Evolutionary conservation across 2,329 filamentous ascomycete genomes (phyloP), one percentile per base, ranked within the genome.

Genomic region (Cucurbitaria berberidis): DNA sequence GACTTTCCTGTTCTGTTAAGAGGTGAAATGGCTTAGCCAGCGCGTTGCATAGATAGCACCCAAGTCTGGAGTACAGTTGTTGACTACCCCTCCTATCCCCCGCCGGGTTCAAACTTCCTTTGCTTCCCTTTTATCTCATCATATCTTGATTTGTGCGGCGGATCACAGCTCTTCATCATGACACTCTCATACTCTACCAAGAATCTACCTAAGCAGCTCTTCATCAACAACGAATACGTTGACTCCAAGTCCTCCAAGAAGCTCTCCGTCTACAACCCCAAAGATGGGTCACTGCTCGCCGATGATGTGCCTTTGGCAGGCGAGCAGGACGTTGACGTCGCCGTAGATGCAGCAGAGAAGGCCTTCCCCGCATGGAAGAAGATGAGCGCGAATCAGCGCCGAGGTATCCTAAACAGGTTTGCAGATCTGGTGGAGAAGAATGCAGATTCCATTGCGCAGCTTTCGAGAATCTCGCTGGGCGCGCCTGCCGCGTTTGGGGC

Each of bases 201-300:
- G 36, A 76, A 76, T 40, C 65, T 78, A 6, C 74, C 73, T 4
- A 74, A 74, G 59, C 67, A 76, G 38, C 63, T 76, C 39, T 74
- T 76, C 57, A 74, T 77, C 64, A 73, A 73, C 56, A 73, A 72
- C 50, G 69, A 76, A 65, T 74, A 70, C 30, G 70, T 74, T 30
- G 59, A 69, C 36, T 64, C 72, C 8, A 67, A 78, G 48, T 76
- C 68, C 59, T 52, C 69, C 24, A 78, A 80, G 62, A 83, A 78
- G 45, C 73, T 83, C 32, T 72, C 76, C n/a, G 67, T 82, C 4
- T 68, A 75, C 69, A 83, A 80, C 57, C 82, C 82, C 9, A 78
- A 76, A 44, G 77, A 83, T 62, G 78, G 77, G 46, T 76, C 77
- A 2, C 63, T 82, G 9, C 75, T 85, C 1, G 76, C 80, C n/a